phyloP scores from a whole-genome alignment of 1,139 yeast species.

The Geotrichum carabidarum region DNA sequence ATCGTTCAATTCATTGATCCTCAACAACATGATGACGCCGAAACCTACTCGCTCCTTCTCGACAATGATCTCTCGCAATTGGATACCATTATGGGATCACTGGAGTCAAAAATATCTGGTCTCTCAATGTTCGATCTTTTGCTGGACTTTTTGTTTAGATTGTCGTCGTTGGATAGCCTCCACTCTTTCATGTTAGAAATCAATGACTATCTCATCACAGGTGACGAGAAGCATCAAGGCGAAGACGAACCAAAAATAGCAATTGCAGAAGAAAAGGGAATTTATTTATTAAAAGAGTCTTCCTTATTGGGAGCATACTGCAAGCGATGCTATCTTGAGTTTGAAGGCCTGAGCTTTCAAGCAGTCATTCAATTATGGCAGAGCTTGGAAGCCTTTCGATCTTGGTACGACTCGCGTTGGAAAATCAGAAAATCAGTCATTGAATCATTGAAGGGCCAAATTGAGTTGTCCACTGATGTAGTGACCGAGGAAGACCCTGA shows the following conservation, averaged over 20 bases:
- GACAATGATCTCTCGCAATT: slow-evolving; percentile 14
- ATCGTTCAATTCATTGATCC: slow-evolving; percentile 27
- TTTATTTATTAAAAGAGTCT: slow-evolving; percentile 1
- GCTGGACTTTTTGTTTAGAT: slow-evolving; percentile 19
- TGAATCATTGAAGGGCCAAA: background rate
- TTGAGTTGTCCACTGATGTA: background rate
- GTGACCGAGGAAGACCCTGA: background rate
- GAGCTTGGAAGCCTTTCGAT: slow-evolving; percentile 51
- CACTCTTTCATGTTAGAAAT: slow-evolving; percentile 19
- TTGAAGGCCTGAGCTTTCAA: slow-evolving; percentile 54
- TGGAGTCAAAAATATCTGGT: slow-evolving; percentile 3
- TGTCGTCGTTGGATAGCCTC: slow-evolving; percentile 23
- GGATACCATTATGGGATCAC: slow-evolving; percentile 4
- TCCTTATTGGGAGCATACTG: slow-evolving; percentile 44
- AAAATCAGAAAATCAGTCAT: background rate
- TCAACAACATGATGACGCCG: slow-evolving; percentile 8
- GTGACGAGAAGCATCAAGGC: slow-evolving; percentile 16
- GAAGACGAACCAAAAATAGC: slow-evolving; percentile 3
- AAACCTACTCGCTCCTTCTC: background rate
- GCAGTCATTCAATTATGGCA: slow-evolving; percentile 52
- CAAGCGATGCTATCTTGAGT: slow-evolving; percentile 44
- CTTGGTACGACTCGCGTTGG: slow-evolving; percentile 21
- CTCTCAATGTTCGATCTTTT: slow-evolving; percentile 16
- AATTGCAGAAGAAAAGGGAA: slow-evolving; percentile 1
- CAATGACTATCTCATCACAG: slow-evolving; percentile 6